Percentiles rank a stretch among this genome's conserved stretches.
These are phyloP conservation scores for Pulveroboletus sp. DNA, from an alignment of 768 basidiomycete species.

Conservation along the genomic window DNA sequence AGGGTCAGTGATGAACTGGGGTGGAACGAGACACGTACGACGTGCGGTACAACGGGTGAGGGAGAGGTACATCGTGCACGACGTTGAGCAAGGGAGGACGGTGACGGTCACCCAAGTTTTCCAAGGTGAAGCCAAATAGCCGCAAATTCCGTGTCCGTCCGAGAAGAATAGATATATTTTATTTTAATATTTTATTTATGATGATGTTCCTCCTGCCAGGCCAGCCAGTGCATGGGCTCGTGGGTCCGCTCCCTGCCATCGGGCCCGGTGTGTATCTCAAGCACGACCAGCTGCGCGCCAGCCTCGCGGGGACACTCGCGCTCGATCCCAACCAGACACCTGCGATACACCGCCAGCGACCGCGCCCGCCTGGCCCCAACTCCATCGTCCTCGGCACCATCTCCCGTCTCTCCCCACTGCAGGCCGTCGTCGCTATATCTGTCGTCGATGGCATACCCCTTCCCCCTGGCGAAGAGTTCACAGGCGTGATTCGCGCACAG, in stretches of 20 bases:
- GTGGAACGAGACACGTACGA: constrained; percentile 41
- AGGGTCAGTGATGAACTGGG: neutral
- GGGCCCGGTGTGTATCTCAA: constrained; percentile 65
- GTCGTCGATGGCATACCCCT: constrained; percentile 85
- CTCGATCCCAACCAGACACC: constrained; percentile 41
- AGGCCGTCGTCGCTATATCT: constrained; percentile 78
- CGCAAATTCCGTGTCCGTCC: constrained; percentile 23
- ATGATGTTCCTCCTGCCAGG: constrained; percentile 62
- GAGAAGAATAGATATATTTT: constrained; percentile 4
- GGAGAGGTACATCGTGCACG: constrained; percentile 50
- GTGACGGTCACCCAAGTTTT: constrained; percentile 14
- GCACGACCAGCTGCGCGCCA: constrained; percentile 62
- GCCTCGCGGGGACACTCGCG: constrained; percentile 60
- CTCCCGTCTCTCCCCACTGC: constrained; percentile 75
- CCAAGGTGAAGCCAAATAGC: constrained; percentile 22
- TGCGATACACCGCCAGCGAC: constrained; percentile 59
- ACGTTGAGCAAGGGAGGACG: constrained; percentile 10
- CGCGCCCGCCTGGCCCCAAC: constrained; percentile 68
- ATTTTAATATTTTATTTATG: constrained; percentile 21
- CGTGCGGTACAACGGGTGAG: constrained; percentile 63
- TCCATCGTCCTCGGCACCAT: constrained; percentile 80
- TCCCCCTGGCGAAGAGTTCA: constrained; percentile 81
- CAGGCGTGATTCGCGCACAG: constrained; percentile 80
- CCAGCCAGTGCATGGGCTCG: constrained; percentile 61
- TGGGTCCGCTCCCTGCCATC: constrained; percentile 50